phyloP scores from a whole-genome alignment of 257 asterid species.

The Solanum gracilifrons region DNA sequence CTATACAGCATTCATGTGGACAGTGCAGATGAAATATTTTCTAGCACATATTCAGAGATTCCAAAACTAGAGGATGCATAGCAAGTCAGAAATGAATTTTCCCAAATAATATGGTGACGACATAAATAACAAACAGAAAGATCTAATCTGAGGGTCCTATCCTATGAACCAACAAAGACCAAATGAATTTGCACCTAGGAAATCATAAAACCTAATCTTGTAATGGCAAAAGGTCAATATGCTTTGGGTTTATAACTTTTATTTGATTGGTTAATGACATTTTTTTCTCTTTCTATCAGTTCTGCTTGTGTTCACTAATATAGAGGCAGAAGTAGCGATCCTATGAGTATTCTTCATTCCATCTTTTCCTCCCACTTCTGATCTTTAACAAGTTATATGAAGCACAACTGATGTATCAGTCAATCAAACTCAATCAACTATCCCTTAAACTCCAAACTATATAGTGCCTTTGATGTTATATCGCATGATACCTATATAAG shows the following conservation, averaged over 20 bases:
- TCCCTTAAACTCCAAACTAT: background rate
- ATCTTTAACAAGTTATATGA: background rate
- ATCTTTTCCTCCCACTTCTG: background rate
- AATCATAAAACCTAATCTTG: background rate
- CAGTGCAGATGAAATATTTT: background rate
- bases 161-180: background rate
- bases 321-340: background rate
- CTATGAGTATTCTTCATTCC: background rate
- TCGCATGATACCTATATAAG: background rate
- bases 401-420: background rate
- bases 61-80: background rate
- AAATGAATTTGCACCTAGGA: background rate
- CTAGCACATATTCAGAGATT: slow-evolving; percentile 1
- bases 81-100: background rate
- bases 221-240: background rate
- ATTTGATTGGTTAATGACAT: background rate
- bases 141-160: background rate
- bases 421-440: background rate
- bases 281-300: background rate
- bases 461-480: background rate
- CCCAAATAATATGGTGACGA: background rate
- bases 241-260: background rate
- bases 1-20: slow-evolving; percentile 21
- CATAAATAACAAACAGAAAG: background rate
- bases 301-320: background rate